Evolutionary conservation across 148 eudicot genomes (phyloP), one percentile per base, ranked within the genome.

Genomic region (Arbutus unedo): DNA sequence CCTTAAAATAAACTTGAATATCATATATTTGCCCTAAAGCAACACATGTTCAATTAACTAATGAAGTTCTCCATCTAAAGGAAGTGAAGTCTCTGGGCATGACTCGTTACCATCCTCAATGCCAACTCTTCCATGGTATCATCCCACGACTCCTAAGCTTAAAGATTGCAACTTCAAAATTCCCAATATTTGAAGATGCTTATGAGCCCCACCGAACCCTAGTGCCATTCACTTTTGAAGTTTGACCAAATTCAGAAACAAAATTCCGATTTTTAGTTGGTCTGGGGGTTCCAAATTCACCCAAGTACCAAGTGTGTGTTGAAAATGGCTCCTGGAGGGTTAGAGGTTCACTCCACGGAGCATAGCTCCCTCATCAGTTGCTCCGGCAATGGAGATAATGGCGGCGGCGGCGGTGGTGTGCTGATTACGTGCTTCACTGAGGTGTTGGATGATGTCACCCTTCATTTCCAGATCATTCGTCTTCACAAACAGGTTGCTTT

Each of bases 391-490:
- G n/a, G n/a, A n/a, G n/a, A n/a, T n/a, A n/a, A n/a, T n/a, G n/a
- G n/a, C n/a, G n/a, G 7, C 56, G 4, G 21, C n/a, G 8, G 77
- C 19, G 77, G 83, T 54, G 77, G 80, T 55, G 59, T 83, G 49
- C 82, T 86, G 66, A 53, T 90, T 81, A 88, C 86, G 3, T 81
- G 86, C 76, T 90, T 88, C 74, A 84, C 91, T 25, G 87, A 90
- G 3, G 73, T 54, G 0, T 81, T 76, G 10, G 86, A 90, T 18
- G 89, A 86, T 23, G 81, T 80, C 15, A 71, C 86, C 31, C 87
- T 88, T 49, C 85, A 90, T 79, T 90, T 88, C 81, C 91, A 90
- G 82, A 90, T 90, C 82, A 84, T 90, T 47, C 85, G 88, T 60
- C 87, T 88, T 76, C 87, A 75, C 18, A 90, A 88, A 81, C 90